Conservation (phyloP, 2,329 filamentous ascomycete genomes). For the Bretziella fagacearum region DNA sequence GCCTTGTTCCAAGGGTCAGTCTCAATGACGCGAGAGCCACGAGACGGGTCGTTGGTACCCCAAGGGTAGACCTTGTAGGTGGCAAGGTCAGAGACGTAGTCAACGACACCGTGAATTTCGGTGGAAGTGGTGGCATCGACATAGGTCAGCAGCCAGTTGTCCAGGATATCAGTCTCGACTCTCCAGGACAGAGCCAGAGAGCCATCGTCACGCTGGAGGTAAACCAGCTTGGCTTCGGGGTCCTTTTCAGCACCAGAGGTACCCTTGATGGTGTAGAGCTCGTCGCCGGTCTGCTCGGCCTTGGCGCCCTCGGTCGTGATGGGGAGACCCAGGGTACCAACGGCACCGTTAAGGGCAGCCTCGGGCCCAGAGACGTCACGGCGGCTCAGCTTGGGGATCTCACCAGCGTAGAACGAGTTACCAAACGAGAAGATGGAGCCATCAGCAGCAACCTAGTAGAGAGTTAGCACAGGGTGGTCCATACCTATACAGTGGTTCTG, state of each 20-base stretch:
- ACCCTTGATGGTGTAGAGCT: conserved; percentile 28
- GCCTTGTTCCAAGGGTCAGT: conserved; percentile 31
- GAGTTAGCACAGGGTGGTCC: conserved; percentile 1
- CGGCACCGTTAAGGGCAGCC: conserved; percentile 27
- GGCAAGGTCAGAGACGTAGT: conserved; percentile 37
- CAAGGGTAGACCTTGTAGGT: conserved; percentile 40
- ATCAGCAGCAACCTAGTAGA: conserved; percentile 29
- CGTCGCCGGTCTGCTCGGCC: conserved; percentile 19
- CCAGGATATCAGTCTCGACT: conserved; percentile 38
- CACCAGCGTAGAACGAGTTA: conserved; percentile 30
- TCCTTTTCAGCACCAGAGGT: conserved; percentile 32
- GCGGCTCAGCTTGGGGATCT: conserved; percentile 25
- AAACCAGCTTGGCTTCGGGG: conserved; percentile 38
- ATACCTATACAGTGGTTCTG: not conserved
- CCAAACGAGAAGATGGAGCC: conserved; percentile 42
- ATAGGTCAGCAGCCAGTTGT: conserved; percentile 44
- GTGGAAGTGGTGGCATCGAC: conserved; percentile 32
- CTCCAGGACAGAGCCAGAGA: conserved; percentile 36
- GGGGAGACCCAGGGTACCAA: conserved; percentile 21
- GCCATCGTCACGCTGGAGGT: conserved; percentile 32
- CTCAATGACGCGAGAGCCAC: conserved; percentile 28
- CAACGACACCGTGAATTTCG: conserved; percentile 35
- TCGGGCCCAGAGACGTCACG: conserved; percentile 27
- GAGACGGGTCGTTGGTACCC: conserved; percentile 36
- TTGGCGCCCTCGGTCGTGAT: conserved; percentile 19